Evolutionary conservation across 768 basidiomycete species (phyloP).

Genomic region (Naematelia aurantialba): DNA sequence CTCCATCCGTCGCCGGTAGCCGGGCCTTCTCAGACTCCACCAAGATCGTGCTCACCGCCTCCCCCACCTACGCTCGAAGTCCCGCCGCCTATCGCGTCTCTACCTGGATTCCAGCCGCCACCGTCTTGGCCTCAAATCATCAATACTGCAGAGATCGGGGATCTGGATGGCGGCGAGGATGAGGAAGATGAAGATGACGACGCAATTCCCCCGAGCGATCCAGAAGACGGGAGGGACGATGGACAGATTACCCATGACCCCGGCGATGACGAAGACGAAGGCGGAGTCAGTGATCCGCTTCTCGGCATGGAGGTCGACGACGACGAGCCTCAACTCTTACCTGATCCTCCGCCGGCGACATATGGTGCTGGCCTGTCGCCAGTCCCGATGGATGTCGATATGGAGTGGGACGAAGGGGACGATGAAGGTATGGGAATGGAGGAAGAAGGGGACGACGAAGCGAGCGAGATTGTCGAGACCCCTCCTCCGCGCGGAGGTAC

Average conservation of each 20-base stretch:
- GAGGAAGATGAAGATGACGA: constrained; percentile 3
- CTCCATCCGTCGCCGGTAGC: constrained; percentile 4
- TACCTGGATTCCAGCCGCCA: constrained; percentile 29
- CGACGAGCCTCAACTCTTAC: constrained; percentile 3
- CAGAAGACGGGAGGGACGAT: constrained; percentile 10
- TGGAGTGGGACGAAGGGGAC: constrained; percentile 70
- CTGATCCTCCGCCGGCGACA: constrained; percentile 6
- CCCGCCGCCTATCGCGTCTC: constrained; percentile 17
- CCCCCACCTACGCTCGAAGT: background rate
- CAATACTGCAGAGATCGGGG: constrained; percentile 20
- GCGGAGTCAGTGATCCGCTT: constrained; percentile 8
- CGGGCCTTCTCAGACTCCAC: constrained; percentile 1
- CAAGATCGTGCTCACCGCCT: background rate
- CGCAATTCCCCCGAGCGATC: background rate
- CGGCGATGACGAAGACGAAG: constrained; percentile 15
- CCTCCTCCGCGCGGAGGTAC: constrained; percentile 13
- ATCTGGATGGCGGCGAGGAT: constrained; percentile 8
- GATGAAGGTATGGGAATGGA: constrained; percentile 59
- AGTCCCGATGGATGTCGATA: constrained; percentile 41
- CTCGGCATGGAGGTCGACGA: constrained; percentile 14
- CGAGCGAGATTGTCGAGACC: constrained; percentile 23
- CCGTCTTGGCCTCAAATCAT: constrained; percentile 40
- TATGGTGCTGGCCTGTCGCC: constrained; percentile 6
- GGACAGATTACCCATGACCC: constrained; percentile 1
- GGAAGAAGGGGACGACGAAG: constrained; percentile 42